These are phyloP conservation scores for Gossypium davidsonii DNA, from an alignment of 441 rosid species.

Conservation along the genomic window DNA sequence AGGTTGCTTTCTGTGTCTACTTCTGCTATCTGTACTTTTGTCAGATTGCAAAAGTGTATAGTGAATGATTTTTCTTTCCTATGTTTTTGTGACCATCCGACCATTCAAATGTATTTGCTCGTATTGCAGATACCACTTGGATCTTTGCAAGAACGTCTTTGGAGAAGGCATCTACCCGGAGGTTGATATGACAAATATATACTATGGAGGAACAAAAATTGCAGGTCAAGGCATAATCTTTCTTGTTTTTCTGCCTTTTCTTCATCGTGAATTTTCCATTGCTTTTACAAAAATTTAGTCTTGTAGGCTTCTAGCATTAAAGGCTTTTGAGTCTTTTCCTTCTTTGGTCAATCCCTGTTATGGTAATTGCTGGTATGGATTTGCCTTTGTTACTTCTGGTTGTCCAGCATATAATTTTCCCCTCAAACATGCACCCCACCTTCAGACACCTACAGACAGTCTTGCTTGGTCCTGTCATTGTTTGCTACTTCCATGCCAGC, in stretches of 20 bases:
- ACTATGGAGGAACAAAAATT: constrained; percentile 79
- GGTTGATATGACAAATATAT: constrained; percentile 72
- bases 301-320: neutral
- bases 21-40: neutral
- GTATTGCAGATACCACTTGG: constrained; percentile 69
- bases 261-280: neutral
- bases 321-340: neutral
- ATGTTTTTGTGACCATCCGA: neutral
- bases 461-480: neutral
- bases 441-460: neutral
- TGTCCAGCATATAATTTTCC: neutral
- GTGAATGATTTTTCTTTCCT: neutral
- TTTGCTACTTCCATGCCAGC: neutral
- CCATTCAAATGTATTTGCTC: neutral
- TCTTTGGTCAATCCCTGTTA: neutral
- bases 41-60: neutral
- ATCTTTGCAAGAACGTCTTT: constrained; percentile 77
- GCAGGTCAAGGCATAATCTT: constrained; percentile 45
- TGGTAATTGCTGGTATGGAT: neutral
- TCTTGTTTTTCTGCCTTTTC: neutral
- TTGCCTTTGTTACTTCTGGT: neutral
- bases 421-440: neutral
- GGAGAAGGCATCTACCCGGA: constrained; percentile 75
- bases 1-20: neutral
- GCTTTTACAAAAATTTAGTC: neutral